Conservation (phyloP, 2,329 filamentous ascomycete species). For the Sclerotinia spermophila region DNA sequence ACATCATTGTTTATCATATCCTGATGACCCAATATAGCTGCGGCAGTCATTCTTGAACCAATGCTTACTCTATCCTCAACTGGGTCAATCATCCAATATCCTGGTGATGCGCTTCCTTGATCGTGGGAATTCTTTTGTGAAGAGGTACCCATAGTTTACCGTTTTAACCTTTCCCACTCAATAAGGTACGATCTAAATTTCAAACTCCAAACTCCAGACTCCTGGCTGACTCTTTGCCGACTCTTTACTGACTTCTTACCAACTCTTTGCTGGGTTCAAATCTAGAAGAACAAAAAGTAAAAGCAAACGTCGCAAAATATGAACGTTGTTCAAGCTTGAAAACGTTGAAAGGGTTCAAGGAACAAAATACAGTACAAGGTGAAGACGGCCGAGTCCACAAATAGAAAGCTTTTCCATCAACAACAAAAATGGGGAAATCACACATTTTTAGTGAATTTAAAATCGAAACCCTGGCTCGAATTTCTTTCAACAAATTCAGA, state of each 20-base stretch:
- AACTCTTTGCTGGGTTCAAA: too few species aligned
- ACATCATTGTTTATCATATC: not conserved
- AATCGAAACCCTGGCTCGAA: fast-evolving
- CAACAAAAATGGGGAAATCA: not conserved
- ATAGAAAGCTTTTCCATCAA: too few species aligned
- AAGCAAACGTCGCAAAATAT: not conserved
- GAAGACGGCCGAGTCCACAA: not conserved
- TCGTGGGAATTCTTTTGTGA: not conserved
- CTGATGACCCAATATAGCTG: too few species aligned
- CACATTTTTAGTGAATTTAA: not conserved
- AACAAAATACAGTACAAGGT: not conserved
- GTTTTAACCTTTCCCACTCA: not conserved
- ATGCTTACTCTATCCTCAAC: not conserved
- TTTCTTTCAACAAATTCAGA: too few species aligned
- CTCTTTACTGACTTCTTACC: not conserved
- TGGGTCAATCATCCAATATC: too few species aligned
- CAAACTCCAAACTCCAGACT: not conserved
- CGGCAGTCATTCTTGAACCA: not conserved
- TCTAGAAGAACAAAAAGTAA: not conserved
- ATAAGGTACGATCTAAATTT: not conserved
- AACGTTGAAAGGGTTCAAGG: too few species aligned
- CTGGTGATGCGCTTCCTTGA: too few species aligned
- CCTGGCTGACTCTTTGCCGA: too few species aligned
- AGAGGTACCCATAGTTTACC: not conserved
- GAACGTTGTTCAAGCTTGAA: not conserved